Percentiles rank a stretch among this genome's conserved stretches.
These are phyloP conservation scores for Helianthus tuberosus DNA, from an alignment of 129 eudicot species.

Conservation along the genomic window DNA sequence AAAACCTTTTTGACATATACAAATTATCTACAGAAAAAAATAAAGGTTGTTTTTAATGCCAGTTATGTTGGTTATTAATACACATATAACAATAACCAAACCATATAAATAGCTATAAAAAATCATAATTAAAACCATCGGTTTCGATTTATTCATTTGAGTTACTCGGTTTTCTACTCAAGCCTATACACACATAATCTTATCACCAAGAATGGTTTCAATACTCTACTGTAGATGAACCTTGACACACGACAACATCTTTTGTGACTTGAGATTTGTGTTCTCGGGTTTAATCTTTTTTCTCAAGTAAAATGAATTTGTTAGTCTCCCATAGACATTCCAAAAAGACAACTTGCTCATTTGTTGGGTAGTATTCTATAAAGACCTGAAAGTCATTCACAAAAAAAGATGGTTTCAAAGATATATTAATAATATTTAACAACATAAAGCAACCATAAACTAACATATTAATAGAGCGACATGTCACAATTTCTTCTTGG, in stretches of 20 bases:
- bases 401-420: neutral
- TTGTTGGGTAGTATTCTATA: constrained; percentile 66
- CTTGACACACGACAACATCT: constrained; percentile 34
- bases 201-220: constrained; percentile 75
- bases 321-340: constrained; percentile 80
- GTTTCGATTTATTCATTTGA: no score
- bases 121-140: neutral
- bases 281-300: constrained; percentile 30
- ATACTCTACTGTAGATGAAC: constrained; percentile 40
- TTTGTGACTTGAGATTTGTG: constrained; percentile 29
- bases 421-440: neutral
- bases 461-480: neutral
- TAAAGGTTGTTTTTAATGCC: no score
- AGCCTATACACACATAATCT: neutral
- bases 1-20: no score
- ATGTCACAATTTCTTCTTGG: constrained; percentile 81
- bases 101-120: no score
- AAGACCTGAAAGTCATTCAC: constrained; percentile 50
- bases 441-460: neutral
- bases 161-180: no score
- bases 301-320: constrained; percentile 64
- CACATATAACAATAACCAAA: no score
- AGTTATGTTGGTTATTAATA: no score
- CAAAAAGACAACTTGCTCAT: constrained; percentile 49
- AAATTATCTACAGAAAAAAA: no score